Evolutionary conservation across 768 basidiomycete species (phyloP), one percentile per base, ranked within the genome.

Genomic region (Boletus subcaerulescens): DNA sequence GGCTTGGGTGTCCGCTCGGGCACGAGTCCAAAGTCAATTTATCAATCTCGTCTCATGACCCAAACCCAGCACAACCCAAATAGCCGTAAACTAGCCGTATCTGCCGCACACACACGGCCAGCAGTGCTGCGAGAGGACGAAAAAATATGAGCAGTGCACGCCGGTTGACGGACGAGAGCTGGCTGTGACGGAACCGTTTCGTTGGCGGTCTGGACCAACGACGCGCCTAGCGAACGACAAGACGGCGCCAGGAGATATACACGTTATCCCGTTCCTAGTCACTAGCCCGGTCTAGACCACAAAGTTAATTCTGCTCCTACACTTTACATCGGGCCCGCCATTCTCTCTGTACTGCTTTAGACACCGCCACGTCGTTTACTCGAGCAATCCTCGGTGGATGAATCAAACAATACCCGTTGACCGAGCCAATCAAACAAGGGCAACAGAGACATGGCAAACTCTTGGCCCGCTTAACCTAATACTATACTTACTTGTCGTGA

Each of bases 181-280:
- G 45, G 36, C 52, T 15, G 48, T 58, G 65, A 65, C 65, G 65
- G 65, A 54, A 26, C 45, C 1, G 57, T 57, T 60, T 57, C 56
- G 22, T 55, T 52, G 56, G 18, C 54, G 66, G 65, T 67, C 65
- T 67, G 56, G 65, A 63, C 63, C 55, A 45, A 50, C 43, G 55
- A 65, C 56, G 40, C 40, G 40, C 40, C 33, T 48, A 44, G 55
- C 45, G 43, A 61, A 64, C 65, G 65, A 59, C 52, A 62, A 39
- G 6, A 20, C 31, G 65, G 65, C 65, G 61, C 60, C 58, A 58
- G 56, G 61, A 63, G 60, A 59, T 3, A 13, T 14, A 50, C 55
- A 64, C 55, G 60, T 65, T 61, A 64, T 53, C 42, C 13, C 22
- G 39, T 45, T 55, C 62, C 24, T 50, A 54, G 9, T 59, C 52